Conservation (phyloP, 2,329 filamentous ascomycete genomes). For the Colletotrichum orbiculare region DNA sequence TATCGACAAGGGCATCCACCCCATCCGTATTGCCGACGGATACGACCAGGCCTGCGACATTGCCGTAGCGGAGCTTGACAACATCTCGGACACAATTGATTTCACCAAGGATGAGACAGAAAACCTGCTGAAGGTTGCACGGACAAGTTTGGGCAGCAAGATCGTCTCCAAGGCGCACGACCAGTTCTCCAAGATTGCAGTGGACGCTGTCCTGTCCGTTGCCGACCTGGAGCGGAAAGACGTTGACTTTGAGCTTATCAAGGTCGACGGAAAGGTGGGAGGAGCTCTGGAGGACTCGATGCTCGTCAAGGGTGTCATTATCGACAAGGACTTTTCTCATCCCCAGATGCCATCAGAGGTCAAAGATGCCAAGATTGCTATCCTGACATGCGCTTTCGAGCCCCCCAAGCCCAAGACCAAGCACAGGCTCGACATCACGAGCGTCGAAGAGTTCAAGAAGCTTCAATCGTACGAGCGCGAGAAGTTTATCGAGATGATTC, state of each 20-base stretch:
- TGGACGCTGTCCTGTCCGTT: conserved; percentile 96
- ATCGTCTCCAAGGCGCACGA: conserved; percentile 99
- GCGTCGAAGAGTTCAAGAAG: conserved; percentile 98
- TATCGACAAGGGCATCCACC: conserved; percentile 99
- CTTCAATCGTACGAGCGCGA: conserved; percentile 94
- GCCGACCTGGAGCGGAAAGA: conserved; percentile 96
- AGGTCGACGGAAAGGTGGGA: conserved; percentile 98
- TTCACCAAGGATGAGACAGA: conserved; percentile 83
- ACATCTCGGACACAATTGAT: conserved; percentile 89
- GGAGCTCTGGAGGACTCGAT: conserved; percentile 92
- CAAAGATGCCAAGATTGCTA: conserved; percentile 94
- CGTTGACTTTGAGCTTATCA: conserved; percentile 98
- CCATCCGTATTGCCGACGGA: conserved; percentile 97
- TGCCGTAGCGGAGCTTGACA: conserved; percentile 90
- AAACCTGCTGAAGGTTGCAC: conserved; percentile 94
- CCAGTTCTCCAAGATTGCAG: conserved; percentile 96
- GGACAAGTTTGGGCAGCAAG: conserved; percentile 96
- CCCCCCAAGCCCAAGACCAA: conserved; percentile 99
- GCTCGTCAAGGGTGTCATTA: conserved; percentile 96
- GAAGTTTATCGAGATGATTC: conserved; percentile 98
- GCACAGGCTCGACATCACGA: conserved; percentile 98
- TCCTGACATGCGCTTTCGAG: conserved; percentile 97
- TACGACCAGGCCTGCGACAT: conserved; percentile 99
- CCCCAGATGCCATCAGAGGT: conserved; percentile 99
- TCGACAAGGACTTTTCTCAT: conserved; percentile 99